Conservation (phyloP, 73 alveolate species). For the Breviolum minutum region DNA sequence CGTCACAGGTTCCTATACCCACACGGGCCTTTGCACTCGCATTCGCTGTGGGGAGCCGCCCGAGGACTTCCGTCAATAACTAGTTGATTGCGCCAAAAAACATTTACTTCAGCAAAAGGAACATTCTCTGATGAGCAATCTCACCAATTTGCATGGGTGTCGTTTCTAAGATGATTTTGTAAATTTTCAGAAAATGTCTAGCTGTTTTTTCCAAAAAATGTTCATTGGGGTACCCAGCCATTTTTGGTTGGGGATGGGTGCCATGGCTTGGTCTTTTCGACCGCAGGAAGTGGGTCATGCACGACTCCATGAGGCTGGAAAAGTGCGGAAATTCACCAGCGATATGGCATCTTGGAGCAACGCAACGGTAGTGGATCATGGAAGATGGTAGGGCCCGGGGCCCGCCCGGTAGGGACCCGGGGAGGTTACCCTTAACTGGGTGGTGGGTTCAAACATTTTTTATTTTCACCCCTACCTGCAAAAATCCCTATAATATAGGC, state of each 20-base stretch:
- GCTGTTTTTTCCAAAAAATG: too few species aligned
- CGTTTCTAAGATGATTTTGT: too few species aligned
- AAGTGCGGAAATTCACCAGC: conserved; percentile 50
- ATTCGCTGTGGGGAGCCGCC: conserved; percentile 73
- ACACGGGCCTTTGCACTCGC: conserved; percentile 31
- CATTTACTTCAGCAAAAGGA: too few species aligned
- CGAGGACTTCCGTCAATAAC: neutral
- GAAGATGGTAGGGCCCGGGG: too few species aligned
- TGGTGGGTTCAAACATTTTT: neutral
- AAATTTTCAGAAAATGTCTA: too few species aligned
- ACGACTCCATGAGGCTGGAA: neutral
- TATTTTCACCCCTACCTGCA: neutral
- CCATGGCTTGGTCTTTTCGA: neutral
- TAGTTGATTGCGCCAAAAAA: too few species aligned
- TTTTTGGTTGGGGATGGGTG: neutral
- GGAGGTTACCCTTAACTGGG: neutral
- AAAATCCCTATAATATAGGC: too few species aligned
- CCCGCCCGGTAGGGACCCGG: too few species aligned
- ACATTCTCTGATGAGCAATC: too few species aligned
- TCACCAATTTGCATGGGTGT: too few species aligned
- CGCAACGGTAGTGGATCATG: too few species aligned
- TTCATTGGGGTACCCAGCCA: too few species aligned
- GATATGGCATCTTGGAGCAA: neutral
- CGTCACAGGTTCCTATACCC: neutral
- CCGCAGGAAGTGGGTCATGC: conserved; percentile 36